Conservation (phyloP, 2,329 filamentous ascomycete genomes). For the Beauveria brongniartii region DNA sequence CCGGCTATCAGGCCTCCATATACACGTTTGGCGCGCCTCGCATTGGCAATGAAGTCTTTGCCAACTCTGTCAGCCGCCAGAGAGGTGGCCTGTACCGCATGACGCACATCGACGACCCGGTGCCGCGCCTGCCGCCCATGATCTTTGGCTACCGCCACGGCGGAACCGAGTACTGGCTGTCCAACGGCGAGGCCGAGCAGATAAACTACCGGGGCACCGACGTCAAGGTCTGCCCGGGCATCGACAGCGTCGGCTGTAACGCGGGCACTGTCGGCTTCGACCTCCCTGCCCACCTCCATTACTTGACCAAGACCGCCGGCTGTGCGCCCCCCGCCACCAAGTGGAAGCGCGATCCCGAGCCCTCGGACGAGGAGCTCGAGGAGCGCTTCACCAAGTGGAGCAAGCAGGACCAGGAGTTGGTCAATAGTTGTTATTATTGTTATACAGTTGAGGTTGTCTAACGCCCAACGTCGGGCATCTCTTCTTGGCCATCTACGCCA, state of each 20-base stretch:
- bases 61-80: constrained; percentile 45
- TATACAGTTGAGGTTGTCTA: too few relatives aligned
- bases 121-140: constrained; percentile 58
- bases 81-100: constrained; percentile 50
- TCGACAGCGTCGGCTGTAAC: constrained; percentile 41
- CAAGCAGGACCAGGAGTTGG: constrained; percentile 24
- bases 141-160: constrained; percentile 55
- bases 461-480: too few relatives aligned
- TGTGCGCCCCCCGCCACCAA: constrained; percentile 25
- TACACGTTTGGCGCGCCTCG: constrained; percentile 63
- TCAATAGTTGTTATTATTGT: neutral
- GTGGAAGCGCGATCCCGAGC: constrained; percentile 20
- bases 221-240: constrained; percentile 41
- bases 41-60: constrained; percentile 50
- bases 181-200: constrained; percentile 24
- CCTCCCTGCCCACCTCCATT: constrained; percentile 37
- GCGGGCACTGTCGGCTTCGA: constrained; percentile 39
- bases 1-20: constrained; percentile 40
- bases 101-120: constrained; percentile 59
- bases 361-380: constrained; percentile 30
- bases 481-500: too few relatives aligned
- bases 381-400: constrained; percentile 28
- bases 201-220: constrained; percentile 30
- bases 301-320: constrained; percentile 36
- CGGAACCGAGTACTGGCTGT: constrained; percentile 62